Conservation (phyloP, 2,329 filamentous ascomycete species). For the Rhynchosporium agropyri region DNA sequence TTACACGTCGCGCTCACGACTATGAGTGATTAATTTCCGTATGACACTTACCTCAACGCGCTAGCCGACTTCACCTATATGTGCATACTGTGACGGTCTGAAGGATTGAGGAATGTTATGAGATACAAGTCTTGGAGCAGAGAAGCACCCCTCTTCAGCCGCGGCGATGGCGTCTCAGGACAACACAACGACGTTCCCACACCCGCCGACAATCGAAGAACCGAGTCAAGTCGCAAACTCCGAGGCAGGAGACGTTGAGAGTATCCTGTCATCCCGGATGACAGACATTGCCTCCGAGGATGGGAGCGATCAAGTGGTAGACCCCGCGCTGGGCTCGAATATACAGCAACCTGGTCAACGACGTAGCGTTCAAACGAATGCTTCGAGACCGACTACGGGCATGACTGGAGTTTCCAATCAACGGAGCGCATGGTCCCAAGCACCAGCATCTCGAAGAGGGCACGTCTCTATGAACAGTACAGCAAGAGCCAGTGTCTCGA, state of each 20-base stretch:
- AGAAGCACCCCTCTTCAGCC: constrained; percentile 22
- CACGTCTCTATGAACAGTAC: constrained; percentile 37
- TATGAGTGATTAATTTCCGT: constrained; percentile 24
- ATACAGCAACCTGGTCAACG: constrained; percentile 42
- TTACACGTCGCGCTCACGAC: constrained; percentile 14
- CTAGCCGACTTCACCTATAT: constrained; percentile 17
- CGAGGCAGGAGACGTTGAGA: constrained; percentile 47
- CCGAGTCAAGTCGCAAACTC: constrained; percentile 27
- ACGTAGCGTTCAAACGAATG: constrained; percentile 46
- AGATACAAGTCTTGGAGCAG: constrained; percentile 21
- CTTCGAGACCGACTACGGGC: constrained; percentile 58
- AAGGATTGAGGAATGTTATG: constrained; percentile 33
- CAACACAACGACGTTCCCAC: constrained; percentile 28
- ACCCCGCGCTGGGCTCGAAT: constrained; percentile 41
- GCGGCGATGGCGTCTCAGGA: constrained; percentile 36
- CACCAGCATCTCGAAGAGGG: constrained; percentile 57
- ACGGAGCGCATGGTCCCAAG: constrained; percentile 52
- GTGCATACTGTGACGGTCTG: constrained; percentile 19
- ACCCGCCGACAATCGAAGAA: constrained; percentile 31
- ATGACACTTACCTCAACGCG: constrained; percentile 20
- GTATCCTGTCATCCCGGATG: constrained; percentile 57
- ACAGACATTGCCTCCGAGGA: constrained; percentile 58
- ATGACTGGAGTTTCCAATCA: constrained; percentile 56
- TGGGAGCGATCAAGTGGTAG: constrained; percentile 47
- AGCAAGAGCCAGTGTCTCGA: constrained; percentile 44